phyloP scores from a whole-genome alignment of 2,329 filamentous ascomycete genomes.

The Monosporascus cannonballus region DNA sequence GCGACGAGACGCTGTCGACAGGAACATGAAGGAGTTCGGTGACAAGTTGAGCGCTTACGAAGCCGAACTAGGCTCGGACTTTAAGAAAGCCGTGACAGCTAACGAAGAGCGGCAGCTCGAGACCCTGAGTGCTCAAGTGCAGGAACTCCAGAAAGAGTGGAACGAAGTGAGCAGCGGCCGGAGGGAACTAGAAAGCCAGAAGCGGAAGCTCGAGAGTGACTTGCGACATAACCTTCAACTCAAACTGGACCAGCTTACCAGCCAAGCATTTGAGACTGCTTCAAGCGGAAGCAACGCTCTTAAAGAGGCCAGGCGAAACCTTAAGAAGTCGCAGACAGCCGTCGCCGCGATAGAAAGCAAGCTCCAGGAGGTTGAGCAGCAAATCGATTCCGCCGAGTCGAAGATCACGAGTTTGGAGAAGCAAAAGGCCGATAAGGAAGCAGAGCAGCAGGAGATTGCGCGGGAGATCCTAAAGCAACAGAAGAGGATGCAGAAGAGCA shows the following conservation, averaged over 20 bases:
- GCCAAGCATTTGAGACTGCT: constrained; percentile 63
- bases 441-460: constrained; percentile 69
- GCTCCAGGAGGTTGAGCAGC: constrained; percentile 67
- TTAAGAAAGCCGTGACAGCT: constrained; percentile 80
- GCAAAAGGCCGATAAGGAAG: constrained; percentile 58
- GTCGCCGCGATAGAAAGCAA: constrained; percentile 62
- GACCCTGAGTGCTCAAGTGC: constrained; percentile 59
- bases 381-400: constrained; percentile 52
- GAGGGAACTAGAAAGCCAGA: constrained; percentile 71
- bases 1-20: constrained; percentile 63
- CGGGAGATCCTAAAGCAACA: constrained; percentile 77
- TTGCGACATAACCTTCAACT: constrained; percentile 84
- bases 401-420: constrained; percentile 31
- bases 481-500: constrained; percentile 84
- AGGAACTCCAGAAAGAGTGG: constrained; percentile 70
- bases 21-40: constrained; percentile 68
- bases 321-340: constrained; percentile 68
- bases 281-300: constrained; percentile 60
- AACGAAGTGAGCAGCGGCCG: constrained; percentile 68
- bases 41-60: constrained; percentile 73
- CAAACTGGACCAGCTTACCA: constrained; percentile 79
- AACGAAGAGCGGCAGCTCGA: constrained; percentile 82
- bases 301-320: constrained; percentile 72
- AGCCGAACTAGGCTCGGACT: constrained; percentile 75
- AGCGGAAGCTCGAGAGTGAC: constrained; percentile 79